These are phyloP conservation scores for Pyrenophora teres DNA, from an alignment of 2,329 filamentous ascomycete genomes.

Conservation along the genomic window DNA sequence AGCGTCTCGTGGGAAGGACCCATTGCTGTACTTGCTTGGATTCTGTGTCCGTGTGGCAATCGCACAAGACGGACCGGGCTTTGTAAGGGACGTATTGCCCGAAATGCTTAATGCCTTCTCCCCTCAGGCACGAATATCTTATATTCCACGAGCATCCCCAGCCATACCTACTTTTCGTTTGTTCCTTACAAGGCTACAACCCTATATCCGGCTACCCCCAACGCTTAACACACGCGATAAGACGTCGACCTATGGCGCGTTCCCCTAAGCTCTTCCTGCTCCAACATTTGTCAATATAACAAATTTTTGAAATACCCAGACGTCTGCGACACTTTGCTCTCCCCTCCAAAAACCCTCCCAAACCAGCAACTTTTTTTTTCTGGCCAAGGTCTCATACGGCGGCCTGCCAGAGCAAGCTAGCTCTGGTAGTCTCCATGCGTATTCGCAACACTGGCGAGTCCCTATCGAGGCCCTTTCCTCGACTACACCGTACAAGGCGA, in stretches of 20 bases:
- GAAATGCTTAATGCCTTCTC: conserved; percentile 48
- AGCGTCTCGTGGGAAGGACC: conserved; percentile 49
- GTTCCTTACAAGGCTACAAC: conserved; percentile 38
- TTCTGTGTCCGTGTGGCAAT: conserved; percentile 50
- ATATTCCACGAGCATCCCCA: conserved; percentile 48
- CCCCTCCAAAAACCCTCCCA: conserved; percentile 41
- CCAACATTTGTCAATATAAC: conserved; percentile 51
- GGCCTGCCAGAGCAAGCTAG: conserved; percentile 55
- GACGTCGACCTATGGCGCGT: conserved; percentile 45
- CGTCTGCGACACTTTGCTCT: conserved; percentile 49
- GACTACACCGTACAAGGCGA: conserved; percentile 53
- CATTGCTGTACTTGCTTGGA: conserved; percentile 48
- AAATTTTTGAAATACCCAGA: conserved; percentile 46
- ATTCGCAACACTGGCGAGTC: conserved; percentile 57
- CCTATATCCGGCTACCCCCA: conserved; percentile 47
- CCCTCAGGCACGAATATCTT: conserved; percentile 44
- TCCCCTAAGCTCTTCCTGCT: conserved; percentile 42
- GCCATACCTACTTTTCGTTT: conserved; percentile 33
- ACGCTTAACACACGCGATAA: conserved; percentile 48
- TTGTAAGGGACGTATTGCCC: conserved; percentile 44
- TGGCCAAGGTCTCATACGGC: conserved; percentile 52
- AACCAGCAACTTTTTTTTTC: conserved; percentile 48
- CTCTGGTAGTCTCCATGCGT: conserved; percentile 58
- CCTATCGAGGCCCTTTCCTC: conserved; percentile 54
- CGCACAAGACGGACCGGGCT: conserved; percentile 46